Evolutionary conservation across 768 basidiomycete genomes (phyloP), one percentile per base, ranked within the genome.

Genomic region (Goffeauzyma gilvescens): DNA sequence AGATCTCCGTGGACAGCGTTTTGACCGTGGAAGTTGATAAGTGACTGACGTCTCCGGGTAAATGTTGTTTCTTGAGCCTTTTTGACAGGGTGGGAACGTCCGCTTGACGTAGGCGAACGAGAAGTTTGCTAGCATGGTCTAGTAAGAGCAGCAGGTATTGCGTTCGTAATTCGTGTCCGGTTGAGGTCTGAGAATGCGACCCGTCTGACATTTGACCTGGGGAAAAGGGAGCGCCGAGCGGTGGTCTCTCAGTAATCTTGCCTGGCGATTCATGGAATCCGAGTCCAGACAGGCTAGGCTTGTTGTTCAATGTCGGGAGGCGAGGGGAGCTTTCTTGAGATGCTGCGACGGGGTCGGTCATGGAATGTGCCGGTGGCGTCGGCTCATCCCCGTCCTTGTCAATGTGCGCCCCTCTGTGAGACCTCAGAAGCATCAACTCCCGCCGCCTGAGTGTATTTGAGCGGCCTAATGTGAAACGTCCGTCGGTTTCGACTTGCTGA

Each of bases 61-160:
- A 70, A 54, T 87, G 75, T 52, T 95, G 89, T 43, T 86, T 78
- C 63, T 84, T 89, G 21, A 96, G 68, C 21, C 93, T 77, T 50
- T 81, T 81, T 24, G 83, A 84, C 31, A 96, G 68, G 2, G 84
- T 86, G 17, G 79, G 69, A 2, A 89, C 78, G 52, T 96, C 89
- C 1, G 87, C 78, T 49, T 80, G 68, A 31, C 69, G 66, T 42
- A 83, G 65, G 26, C 75, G 73, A 21, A 70, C 67, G 45, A 87
- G 69, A 3, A 96, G 66, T 21, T 70, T 67, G 20, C 68, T 61
- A 35, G 80, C 67, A 44, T 81, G 60, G 18, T 69, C 67, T 34
- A 68, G 55, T 1, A 71, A 53, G 14, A 56, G 44, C 2, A 59
- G 48, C 1, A 69, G 46, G 1, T 61, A 51, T 0, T 53, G 55